phyloP scores from a whole-genome alignment of 441 rosid genomes.

The Gossypium gossypioides region DNA sequence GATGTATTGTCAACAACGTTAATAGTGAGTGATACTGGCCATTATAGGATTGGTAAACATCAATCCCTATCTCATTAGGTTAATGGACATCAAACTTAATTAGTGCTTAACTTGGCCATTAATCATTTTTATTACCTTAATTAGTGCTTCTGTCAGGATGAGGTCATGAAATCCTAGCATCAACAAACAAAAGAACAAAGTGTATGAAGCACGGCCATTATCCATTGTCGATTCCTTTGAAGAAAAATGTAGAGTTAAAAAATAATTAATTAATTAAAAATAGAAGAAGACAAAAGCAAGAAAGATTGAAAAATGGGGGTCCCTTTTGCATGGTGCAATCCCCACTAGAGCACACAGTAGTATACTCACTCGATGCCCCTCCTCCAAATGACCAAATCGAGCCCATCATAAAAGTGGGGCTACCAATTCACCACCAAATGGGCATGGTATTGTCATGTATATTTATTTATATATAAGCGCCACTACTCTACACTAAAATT shows the following conservation, averaged over 20 bases:
- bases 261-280: no score
- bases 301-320: not conserved
- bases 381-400: not conserved
- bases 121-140: not conserved
- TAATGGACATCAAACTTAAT: not conserved
- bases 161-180: slow-evolving; percentile 11
- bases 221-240: not conserved
- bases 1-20: not conserved
- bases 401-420: not conserved
- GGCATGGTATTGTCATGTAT: not conserved
- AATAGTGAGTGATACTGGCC: not conserved
- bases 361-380: not conserved
- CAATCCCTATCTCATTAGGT: not conserved
- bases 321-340: not conserved
- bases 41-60: not conserved
- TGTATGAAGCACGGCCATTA: not conserved
- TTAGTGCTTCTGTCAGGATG: slow-evolving; percentile 17
- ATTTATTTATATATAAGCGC: no score
- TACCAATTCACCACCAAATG: slow-evolving; percentile 1
- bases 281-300: not conserved
- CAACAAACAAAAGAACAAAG: not conserved
- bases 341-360: not conserved
- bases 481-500: not conserved
- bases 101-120: not conserved
- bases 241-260: not conserved